Percentiles rank a stretch among this genome's conserved stretches.
Evolutionary conservation across 768 basidiomycete species (phyloP).

Genomic region (Boletus tomentosulus): DNA sequence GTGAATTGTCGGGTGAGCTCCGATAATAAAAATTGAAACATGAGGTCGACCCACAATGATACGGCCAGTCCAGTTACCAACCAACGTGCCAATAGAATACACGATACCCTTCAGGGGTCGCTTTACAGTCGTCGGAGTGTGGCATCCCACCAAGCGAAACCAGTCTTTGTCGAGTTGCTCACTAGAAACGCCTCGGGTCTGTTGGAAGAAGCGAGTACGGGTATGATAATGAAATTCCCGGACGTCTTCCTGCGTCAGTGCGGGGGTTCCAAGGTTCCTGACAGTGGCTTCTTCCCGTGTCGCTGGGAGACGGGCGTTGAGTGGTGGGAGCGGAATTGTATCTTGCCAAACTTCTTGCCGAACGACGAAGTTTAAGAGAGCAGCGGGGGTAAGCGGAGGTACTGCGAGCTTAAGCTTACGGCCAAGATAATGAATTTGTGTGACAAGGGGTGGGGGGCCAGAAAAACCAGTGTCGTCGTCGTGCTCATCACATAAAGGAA

Average conservation of each 20-base stretch:
- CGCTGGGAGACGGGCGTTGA: constrained; percentile 26
- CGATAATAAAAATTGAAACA: constrained; percentile 6
- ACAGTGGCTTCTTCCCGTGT: constrained; percentile 34
- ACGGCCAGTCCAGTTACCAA: constrained; percentile 46
- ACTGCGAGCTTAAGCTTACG: constrained; percentile 38
- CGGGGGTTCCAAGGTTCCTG: constrained; percentile 28
- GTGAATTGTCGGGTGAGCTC: constrained; percentile 20
- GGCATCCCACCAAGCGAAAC: constrained; percentile 43
- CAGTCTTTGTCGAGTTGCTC: constrained; percentile 43
- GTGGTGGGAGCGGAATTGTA: constrained; percentile 19
- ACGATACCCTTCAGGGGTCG: constrained; percentile 39
- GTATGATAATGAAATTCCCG: constrained; percentile 34
- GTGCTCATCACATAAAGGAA: constrained; percentile 35
- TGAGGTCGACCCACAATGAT: constrained; percentile 36
- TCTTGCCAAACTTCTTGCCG: constrained; percentile 38
- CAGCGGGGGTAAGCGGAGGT: constrained; percentile 40
- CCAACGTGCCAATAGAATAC: constrained; percentile 40
- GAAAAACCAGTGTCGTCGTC: constrained; percentile 25
- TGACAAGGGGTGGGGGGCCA: constrained; percentile 30
- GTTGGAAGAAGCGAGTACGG: constrained; percentile 32
- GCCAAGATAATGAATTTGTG: constrained; percentile 38
- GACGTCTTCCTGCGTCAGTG: constrained; percentile 37
- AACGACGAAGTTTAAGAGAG: constrained; percentile 34
- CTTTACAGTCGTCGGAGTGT: constrained; percentile 34
- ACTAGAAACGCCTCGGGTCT: constrained; percentile 20